Evolutionary conservation across 768 basidiomycete genomes (phyloP), one percentile per base, ranked within the genome.

Genomic region (Boletus reticuloceps): DNA sequence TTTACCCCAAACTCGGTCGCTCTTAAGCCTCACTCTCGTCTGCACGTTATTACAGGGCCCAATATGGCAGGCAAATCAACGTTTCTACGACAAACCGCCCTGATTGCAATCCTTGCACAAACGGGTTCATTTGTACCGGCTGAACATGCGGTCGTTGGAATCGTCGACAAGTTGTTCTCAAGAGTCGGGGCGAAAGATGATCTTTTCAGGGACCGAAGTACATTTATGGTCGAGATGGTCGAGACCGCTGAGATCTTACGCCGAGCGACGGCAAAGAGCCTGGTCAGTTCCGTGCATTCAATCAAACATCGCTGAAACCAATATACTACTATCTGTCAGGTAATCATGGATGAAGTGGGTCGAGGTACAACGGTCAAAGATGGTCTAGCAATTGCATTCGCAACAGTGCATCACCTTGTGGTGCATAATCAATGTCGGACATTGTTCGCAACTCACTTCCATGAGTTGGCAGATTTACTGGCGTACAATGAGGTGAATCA

Each of bases 301-400:
- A 17, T 20, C 27, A 13, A 47, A 36, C 25, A 16, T 37, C 20
- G 32, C 41, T 41, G 36, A 59, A 56, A 34, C 49, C 48, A 38
- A 50, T 6, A 51, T 54, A 32, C 27, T 42, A 22, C 29, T 29
- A 9, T 29, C 27, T 29, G 8, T 27, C 62, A 94, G 92, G 89
- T 98, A n/a, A 95, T 99, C 58, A 95, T 99, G 92, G 96, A 99
- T 68, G 96, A 99, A 75, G 94, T 99, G n/a, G 96, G 96, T 7
- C 77, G 96, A 61, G 96, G 96, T 34, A 98, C 96, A 6, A 94
- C 94, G 0, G 85, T 94, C 9, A 84, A 84, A 56, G 95, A 97
- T 64, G 96, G 96, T 11, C 71, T 98, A 14, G 93, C 96, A 0
- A 91, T 98, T 48, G 95, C 97, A 17, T 98, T 93, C 65, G 91